Conservation (phyloP, 306 rosid genomes). For the Clitoria ternatea region DNA sequence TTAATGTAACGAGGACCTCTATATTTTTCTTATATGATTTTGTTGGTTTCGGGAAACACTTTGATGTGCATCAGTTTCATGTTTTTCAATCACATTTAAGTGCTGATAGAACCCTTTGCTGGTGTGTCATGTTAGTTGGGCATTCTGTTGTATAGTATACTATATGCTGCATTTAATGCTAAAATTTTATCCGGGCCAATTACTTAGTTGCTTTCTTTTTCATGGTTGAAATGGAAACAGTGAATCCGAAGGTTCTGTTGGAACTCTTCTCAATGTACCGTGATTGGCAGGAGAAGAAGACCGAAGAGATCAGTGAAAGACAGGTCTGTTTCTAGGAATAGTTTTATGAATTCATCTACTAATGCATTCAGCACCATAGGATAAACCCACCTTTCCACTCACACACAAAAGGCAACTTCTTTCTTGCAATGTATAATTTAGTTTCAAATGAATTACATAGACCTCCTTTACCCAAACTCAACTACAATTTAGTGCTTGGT, state of each 20-base stretch:
- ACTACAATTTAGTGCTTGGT: constrained; percentile 7
- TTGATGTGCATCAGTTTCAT: not conserved
- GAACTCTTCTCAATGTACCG: constrained; percentile 87
- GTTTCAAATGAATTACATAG: not conserved
- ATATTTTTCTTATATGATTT: not conserved
- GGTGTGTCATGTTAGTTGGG: not conserved
- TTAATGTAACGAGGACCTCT: not conserved
- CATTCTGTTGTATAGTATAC: constrained; percentile 5
- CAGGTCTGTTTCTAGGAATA: constrained; percentile 54
- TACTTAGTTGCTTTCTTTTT: constrained; percentile 11
- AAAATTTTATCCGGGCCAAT: not conserved
- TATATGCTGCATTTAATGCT: not conserved
- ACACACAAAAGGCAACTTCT: not conserved
- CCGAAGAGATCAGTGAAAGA: constrained; percentile 56
- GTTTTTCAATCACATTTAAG: constrained; percentile 1
- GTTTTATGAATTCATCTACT: not conserved
- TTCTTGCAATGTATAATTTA: not conserved
- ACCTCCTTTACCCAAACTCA: not conserved
- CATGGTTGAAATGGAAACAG: constrained; percentile 43
- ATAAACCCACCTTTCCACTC: not conserved
- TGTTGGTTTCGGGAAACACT: not conserved
- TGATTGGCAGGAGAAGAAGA: constrained; percentile 72
- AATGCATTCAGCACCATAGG: not conserved
- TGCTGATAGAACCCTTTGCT: not conserved
- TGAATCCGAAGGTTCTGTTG: constrained; percentile 73